Base-by-base conservation (phyloP, 1,139 yeast species). In the Pichia sp. region DNA sequence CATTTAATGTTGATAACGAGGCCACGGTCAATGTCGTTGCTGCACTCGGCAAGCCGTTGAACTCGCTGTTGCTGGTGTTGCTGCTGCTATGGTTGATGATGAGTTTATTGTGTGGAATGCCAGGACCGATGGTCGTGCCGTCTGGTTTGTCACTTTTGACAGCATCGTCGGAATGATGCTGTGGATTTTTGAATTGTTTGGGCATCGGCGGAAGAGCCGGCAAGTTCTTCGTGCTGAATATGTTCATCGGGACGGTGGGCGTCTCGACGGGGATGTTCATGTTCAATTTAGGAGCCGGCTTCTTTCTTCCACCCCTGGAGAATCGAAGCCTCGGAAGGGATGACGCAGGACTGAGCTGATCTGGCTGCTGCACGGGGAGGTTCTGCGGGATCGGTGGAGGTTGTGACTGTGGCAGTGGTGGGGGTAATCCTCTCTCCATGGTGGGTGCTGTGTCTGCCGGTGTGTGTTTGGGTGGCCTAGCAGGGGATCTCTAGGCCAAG, bases 21-120 rank as follows among this genome's bases (percentile, higher is more conserved):
- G 52, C 34, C 4, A 34, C 46, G 10, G 53, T 48, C 11, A 50
- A 32, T 11, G 53, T 50, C 4, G 53, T 48, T 3, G 53, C 53
- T 6, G 53, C 53, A 38, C 53, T 50, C 5, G 52, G 52, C n/a
- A 50, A 28, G 2, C 53, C 46, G 34, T 41, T 47, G 4, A 15
- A 10, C 11, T 28, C 34, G 12, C 14, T 24, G 30, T 33, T 41
- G 10, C 10, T 33, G 37, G 36, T 27, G 22, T 36, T 40, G 14
- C 11, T 7, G 15, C 31, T 31, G 18, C 15, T 27, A 12, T 35
- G 14, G 18, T 34, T 27, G 31, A 15, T 35, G n/a, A n/a, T 15
- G 7, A n/a, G 34, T 17, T 19, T 18, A 24, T 35, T 28, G 17
- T 40, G 34, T 20, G 19, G 15, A 11, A 3, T 18, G 24, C 9